A percentile compares a stretch with the other conserved stretches of the same genome.
Conservation (phyloP, 768 basidiomycete species). For the Strobilomyces dryophilus region DNA sequence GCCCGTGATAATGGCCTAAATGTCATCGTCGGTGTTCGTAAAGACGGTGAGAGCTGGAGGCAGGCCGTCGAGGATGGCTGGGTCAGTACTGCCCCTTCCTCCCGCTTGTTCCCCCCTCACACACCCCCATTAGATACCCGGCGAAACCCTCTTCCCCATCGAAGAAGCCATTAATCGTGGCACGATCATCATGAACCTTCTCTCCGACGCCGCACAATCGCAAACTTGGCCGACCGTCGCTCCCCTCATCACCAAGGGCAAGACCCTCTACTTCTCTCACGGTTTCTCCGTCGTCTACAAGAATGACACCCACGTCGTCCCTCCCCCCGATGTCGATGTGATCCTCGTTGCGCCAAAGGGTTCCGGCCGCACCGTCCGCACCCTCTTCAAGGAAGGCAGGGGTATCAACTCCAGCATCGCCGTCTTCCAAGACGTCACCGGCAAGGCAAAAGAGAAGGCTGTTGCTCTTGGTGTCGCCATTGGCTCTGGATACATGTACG, state of each 20-base stretch:
- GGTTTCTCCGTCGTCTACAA: constrained; percentile 99
- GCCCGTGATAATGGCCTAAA: constrained; percentile 99
- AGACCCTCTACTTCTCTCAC: constrained; percentile 99
- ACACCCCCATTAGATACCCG: constrained; percentile 63
- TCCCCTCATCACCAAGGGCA: constrained; percentile 98
- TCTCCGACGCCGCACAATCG: constrained; percentile 99
- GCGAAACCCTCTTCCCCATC: constrained; percentile 96
- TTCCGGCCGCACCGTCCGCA: constrained; percentile 97
- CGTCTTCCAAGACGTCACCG: constrained; percentile 96
- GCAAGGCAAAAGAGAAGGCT: constrained; percentile 97
- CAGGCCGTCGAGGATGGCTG: constrained; percentile 95
- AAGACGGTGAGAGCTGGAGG: constrained; percentile 95
- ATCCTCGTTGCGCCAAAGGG: constrained; percentile 99
- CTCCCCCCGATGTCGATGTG: constrained; percentile 93
- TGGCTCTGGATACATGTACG: constrained; percentile 97
- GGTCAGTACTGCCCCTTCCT: constrained; percentile 45
- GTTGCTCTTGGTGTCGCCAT: constrained; percentile 90
- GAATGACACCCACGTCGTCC: constrained; percentile 91
- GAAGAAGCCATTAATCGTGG: constrained; percentile 95
- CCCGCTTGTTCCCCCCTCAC: background rate
- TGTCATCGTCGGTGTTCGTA: constrained; percentile 97
- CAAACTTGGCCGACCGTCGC: constrained; percentile 87
- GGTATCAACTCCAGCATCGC: constrained; percentile 96
- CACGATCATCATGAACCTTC: constrained; percentile 99
- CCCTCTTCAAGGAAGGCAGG: constrained; percentile 99